Evolutionary conservation across 495 filamentous ascomycete genomes (phyloP), one percentile per base, ranked within the genome.

Genomic region (Hypoxylon fuscum): DNA sequence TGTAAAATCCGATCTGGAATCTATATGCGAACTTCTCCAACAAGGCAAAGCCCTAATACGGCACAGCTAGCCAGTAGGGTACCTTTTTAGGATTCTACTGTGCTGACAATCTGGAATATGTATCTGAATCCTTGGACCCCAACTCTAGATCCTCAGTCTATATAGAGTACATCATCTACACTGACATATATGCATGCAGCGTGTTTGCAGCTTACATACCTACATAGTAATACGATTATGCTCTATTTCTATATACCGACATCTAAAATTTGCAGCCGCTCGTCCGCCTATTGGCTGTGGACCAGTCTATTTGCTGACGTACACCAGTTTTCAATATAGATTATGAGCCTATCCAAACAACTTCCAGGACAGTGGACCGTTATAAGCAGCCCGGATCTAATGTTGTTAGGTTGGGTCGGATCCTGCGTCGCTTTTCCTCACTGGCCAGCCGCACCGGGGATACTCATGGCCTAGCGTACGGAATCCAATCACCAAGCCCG

Each of bases 1-100:
- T 50, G 62, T 56, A 12, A 40, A 66, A 37, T 52, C 51, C 62
- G 62, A 61, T 60, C 56, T 55, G 37, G 63, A 61, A 60, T 66
- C 51, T 66, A 42, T 56, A 61, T 57, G 52, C 49, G 25, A 52
- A 48, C 6, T 48, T 6, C 31, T 55, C 38, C 62, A 47, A 54
- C 25, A 32, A 57, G 48, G 43, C 41, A 43, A 56, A 55, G 55
- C 35, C 34, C 41, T 22, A 21, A 42, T 66, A 56, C 62, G 62
- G 62, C 62, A 48, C 62, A 40, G 58, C 29, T 3, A 25, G 32
- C 50, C 55, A 55, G 44, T 60, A 56, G 41, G 50, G 38, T 56
- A 7, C 18, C 8, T 12, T 58, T 12, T 43, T 53, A 47, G 44
- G 51, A 53, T 38, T 27, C 20, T 27, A 38, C 11, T 55, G 14